Base-by-base conservation (phyloP, 192 early-diverging fungal species). In the Diversispora eburnea region DNA sequence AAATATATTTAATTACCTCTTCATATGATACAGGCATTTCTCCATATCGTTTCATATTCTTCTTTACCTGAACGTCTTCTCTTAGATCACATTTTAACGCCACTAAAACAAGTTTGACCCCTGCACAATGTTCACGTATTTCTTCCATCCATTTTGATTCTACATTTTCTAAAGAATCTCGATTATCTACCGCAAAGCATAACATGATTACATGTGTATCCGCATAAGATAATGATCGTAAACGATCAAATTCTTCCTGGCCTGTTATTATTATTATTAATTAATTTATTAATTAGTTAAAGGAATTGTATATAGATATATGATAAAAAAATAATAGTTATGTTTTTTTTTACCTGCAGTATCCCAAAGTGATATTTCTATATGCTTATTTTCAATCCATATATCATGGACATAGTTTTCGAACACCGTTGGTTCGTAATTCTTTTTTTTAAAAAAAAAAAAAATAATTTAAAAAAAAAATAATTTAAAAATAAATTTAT, bases 211-310 rank as follows among this genome's bases (percentile, higher is more conserved):
- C 93, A 82, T 97, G 88, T 13, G 95, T 91, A 80, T 93, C 95
- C 15, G 94, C 91, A 75, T 98, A 98, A 12, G 92, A 95, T 69
- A 98, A 83, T 22, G 92, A 89, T 46, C 95, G 91, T 74, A 98
- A 81, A 64, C 94, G 91, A 84, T 98, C 95, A 79, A 95, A 96
- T 78, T 97, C 96, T 84, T 98, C 95, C 76, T 97, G 95, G 20
- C 89, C 95, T 86, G 73, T 13, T 66, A 12, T 12, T 33, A 19
- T 19, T 22, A 25, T 59, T 59, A 33, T 33, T 33, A n/a, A n/a
- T n/a, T n/a, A n/a, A n/a, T n/a, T n/a, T n/a, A n/a, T n/a, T n/a
- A n/a, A 33, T 33, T 33, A 33, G 2, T 33, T 51, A 13, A 4
- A 6, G 49, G 49, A 51, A 51, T 51, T 51, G 8, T 51, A 51